Conservation (phyloP, 2,329 filamentous ascomycete species). For the Tolypocladium sp. region DNA sequence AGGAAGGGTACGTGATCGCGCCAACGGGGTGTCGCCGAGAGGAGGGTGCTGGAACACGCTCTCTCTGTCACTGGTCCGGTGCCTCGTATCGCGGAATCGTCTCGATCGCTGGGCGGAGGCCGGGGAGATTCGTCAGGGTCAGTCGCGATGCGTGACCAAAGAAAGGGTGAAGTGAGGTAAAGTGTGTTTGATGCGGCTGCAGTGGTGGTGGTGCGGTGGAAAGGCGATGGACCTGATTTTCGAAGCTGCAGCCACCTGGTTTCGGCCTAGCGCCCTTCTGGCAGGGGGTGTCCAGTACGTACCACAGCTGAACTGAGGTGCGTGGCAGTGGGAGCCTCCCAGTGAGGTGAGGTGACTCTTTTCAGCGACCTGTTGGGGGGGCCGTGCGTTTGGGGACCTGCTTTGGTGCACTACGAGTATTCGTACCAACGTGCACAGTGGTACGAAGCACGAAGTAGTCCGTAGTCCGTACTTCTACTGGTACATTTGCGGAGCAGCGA, state of each 20-base stretch:
- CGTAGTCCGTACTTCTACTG: too few species aligned
- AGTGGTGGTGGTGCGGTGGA: constrained; percentile 17
- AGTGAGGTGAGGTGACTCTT: not conserved
- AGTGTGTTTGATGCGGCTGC: constrained; percentile 16
- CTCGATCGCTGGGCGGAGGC: constrained; percentile 5
- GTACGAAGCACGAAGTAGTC: too few species aligned
- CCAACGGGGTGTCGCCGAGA: not conserved
- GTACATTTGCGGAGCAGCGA: too few species aligned
- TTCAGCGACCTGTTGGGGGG: not conserved
- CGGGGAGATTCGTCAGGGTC: constrained; percentile 7
- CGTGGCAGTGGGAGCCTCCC: not conserved
- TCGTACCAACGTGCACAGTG: too few species aligned
- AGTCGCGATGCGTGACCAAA: constrained; percentile 7
- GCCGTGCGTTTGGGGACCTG: not conserved
- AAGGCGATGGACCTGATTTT: constrained; percentile 16
- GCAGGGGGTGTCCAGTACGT: constrained; percentile 2
- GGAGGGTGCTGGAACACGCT: not conserved
- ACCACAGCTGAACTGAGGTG: not conserved
- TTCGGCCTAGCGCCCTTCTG: constrained; percentile 21
- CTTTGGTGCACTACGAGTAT: not conserved
- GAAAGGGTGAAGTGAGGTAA: constrained; percentile 4
- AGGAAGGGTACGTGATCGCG: not conserved
- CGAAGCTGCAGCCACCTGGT: constrained; percentile 19
- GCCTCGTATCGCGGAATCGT: constrained; percentile 2
- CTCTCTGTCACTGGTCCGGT: not conserved